Percentiles rank a stretch among this genome's conserved stretches.
phyloP scores from a whole-genome alignment of 2,329 filamentous ascomycete species.

The Monosporascus ibericus region DNA sequence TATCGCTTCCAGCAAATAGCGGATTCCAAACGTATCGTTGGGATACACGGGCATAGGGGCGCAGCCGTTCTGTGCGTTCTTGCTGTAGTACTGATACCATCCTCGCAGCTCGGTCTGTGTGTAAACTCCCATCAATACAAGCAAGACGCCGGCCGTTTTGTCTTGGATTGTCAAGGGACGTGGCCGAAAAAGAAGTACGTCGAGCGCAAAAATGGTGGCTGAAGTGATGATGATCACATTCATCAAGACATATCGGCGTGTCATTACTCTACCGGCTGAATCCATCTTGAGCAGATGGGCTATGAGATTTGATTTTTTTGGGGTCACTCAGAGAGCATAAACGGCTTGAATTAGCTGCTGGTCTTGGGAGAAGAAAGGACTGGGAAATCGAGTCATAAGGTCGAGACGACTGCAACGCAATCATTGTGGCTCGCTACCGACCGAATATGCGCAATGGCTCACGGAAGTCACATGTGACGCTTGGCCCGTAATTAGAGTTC shows the following conservation, averaged over 20 bases:
- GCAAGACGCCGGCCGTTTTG: slow-evolving; percentile 3
- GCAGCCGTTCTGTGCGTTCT: slow-evolving; percentile 13
- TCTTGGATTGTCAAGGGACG: background rate
- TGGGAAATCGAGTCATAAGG: too few relatives aligned
- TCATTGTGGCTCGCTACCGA: too few relatives aligned
- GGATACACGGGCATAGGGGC: slow-evolving; percentile 13
- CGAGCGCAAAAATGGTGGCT: slow-evolving; percentile 3
- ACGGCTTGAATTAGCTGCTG: too few relatives aligned
- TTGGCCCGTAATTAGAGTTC: too few relatives aligned
- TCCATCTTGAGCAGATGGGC: background rate
- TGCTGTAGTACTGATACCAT: slow-evolving; percentile 11
- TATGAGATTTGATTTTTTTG: too few relatives aligned
- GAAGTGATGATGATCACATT: slow-evolving; percentile 1
- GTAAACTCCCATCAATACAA: slow-evolving; percentile 8
- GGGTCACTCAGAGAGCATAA: too few relatives aligned
- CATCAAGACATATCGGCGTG: slow-evolving; percentile 12
- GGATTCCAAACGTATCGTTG: slow-evolving; percentile 16
- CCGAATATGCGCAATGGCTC: too few relatives aligned
- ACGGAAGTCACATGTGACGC: too few relatives aligned
- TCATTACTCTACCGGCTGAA: slow-evolving; percentile 1
- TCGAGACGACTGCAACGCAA: too few relatives aligned
- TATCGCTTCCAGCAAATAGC: slow-evolving; percentile 17
- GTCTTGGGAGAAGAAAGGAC: too few relatives aligned
- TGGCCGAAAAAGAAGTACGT: slow-evolving; percentile 8
- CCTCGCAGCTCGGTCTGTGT: slow-evolving; percentile 12